Percentiles rank a stretch among this genome's conserved stretches.
These are phyloP conservation scores for Senna tora DNA, from an alignment of 306 rosid genomes.

Conservation along the genomic window DNA sequence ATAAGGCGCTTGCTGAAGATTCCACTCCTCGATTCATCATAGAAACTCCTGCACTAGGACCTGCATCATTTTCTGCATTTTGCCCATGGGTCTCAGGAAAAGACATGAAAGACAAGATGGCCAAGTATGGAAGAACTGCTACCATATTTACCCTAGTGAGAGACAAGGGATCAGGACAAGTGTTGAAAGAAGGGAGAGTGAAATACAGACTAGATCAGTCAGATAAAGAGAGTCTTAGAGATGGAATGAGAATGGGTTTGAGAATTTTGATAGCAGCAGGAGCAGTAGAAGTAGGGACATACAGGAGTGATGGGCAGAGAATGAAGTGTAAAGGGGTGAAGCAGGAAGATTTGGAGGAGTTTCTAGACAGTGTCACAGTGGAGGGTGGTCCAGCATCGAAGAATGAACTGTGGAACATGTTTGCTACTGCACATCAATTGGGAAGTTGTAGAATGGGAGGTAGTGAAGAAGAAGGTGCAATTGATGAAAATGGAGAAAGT, in stretches of 20 bases:
- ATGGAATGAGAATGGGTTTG: constrained; percentile 69
- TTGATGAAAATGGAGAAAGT: constrained; percentile 81
- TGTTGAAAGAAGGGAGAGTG: constrained; percentile 53
- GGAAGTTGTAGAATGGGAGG: constrained; percentile 40
- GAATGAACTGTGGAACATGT: constrained; percentile 59
- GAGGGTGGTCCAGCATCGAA: constrained; percentile 68
- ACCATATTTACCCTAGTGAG: constrained; percentile 68
- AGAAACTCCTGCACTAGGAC: constrained; percentile 76
- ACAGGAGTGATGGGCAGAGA: constrained; percentile 87
- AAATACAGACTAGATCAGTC: constrained; percentile 52
- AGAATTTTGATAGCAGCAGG: constrained; percentile 88
- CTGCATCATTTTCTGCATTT: constrained; percentile 69
- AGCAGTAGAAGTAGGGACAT: constrained; percentile 92
- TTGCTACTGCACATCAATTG: constrained; percentile 45
- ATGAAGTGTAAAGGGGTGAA: constrained; percentile 61
- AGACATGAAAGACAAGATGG: constrained; percentile 73
- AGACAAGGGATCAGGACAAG: constrained; percentile 85
- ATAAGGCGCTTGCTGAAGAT: constrained; percentile 58
- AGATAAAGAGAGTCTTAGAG: constrained; percentile 69
- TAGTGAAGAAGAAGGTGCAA: constrained; percentile 67
- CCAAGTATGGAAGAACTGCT: constrained; percentile 72
- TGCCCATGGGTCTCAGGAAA: constrained; percentile 77
- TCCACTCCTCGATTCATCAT: constrained; percentile 53
- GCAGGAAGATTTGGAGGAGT: constrained; percentile 70
- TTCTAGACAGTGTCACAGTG: constrained; percentile 59